Percentiles rank a stretch among this genome's conserved stretches.
Evolutionary conservation across 176 grass and related monocot species (phyloP).

Genomic region (Melocanna baccifera): DNA sequence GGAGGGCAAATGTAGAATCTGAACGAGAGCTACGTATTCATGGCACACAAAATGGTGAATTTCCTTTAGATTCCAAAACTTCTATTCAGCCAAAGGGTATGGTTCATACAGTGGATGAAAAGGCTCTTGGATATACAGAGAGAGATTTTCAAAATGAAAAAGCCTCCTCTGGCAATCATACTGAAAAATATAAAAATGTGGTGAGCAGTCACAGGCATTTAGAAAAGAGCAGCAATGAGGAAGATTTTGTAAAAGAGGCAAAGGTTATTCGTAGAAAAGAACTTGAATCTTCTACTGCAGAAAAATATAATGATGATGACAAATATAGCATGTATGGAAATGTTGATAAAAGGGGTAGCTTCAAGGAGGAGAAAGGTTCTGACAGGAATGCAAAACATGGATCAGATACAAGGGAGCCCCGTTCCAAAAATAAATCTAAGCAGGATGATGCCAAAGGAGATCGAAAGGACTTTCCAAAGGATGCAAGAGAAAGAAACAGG

Average conservation of each 20-base stretch:
- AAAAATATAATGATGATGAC: constrained; percentile 38
- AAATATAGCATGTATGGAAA: constrained; percentile 43
- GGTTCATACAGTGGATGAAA: constrained; percentile 15
- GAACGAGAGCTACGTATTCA: not conserved
- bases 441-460: constrained; percentile 43
- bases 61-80: constrained; percentile 8
- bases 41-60: constrained; percentile 19
- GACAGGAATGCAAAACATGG: constrained; percentile 26
- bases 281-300: constrained; percentile 26
- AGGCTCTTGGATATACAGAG: not conserved
- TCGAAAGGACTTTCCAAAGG: constrained; percentile 37
- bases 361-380: constrained; percentile 51
- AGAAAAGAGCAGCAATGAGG: constrained; percentile 36
- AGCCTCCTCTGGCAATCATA: not conserved
- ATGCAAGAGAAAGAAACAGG: constrained; percentile 54
- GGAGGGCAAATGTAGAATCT: not conserved
- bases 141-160: constrained; percentile 26
- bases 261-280: constrained; percentile 36
- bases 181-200: constrained; percentile 34
- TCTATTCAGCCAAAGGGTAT: constrained; percentile 21
- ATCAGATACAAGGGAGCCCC: constrained; percentile 25
- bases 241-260: constrained; percentile 27
- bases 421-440: constrained; percentile 36
- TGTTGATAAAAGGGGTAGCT: constrained; percentile 40
- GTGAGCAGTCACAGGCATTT: constrained; percentile 21